phyloP scores from a whole-genome alignment of 2,329 filamentous ascomycete genomes.

The Didymellaceae sp. region DNA sequence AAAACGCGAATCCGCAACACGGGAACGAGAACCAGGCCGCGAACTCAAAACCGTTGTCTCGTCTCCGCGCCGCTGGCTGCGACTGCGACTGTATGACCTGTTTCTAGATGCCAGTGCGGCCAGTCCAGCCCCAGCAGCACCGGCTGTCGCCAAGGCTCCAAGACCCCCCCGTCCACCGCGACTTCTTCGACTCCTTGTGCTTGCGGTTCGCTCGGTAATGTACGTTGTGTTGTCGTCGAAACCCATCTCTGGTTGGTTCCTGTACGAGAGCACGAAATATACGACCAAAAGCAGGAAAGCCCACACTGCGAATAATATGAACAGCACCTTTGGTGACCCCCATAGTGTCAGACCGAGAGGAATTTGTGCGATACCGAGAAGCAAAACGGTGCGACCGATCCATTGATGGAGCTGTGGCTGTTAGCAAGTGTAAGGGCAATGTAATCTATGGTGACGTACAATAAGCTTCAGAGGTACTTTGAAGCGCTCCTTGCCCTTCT shows the following conservation, averaged over 20 bases:
- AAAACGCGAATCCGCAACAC: constrained; percentile 33
- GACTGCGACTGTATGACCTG: constrained; percentile 51
- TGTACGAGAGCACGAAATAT: constrained; percentile 83
- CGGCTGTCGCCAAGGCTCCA: constrained; percentile 60
- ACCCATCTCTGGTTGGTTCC: constrained; percentile 62
- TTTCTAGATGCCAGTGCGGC: constrained; percentile 61
- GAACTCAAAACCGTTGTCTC: constrained; percentile 45
- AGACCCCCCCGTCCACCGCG: constrained; percentile 45
- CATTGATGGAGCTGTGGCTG: constrained; percentile 81
- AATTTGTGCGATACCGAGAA: constrained; percentile 86
- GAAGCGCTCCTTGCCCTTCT: constrained; percentile 60
- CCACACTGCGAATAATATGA: constrained; percentile 85
- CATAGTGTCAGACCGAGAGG: constrained; percentile 90
- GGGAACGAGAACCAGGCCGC: constrained; percentile 38
- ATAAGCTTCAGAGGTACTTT: constrained; percentile 65
- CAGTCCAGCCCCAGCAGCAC: constrained; percentile 64
- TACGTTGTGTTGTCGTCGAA: constrained; percentile 65
- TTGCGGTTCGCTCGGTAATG: constrained; percentile 61
- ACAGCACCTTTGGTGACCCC: constrained; percentile 83
- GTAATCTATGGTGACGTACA: constrained; percentile 47
- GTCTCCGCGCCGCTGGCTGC: constrained; percentile 35
- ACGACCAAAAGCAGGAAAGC: constrained; percentile 72
- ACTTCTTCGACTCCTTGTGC: constrained; percentile 44
- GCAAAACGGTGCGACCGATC: constrained; percentile 76
- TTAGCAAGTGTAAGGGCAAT: constrained; percentile 16